phyloP scores from a whole-genome alignment of 108 stramenopile genomes.

The Nitzschia sp. region DNA sequence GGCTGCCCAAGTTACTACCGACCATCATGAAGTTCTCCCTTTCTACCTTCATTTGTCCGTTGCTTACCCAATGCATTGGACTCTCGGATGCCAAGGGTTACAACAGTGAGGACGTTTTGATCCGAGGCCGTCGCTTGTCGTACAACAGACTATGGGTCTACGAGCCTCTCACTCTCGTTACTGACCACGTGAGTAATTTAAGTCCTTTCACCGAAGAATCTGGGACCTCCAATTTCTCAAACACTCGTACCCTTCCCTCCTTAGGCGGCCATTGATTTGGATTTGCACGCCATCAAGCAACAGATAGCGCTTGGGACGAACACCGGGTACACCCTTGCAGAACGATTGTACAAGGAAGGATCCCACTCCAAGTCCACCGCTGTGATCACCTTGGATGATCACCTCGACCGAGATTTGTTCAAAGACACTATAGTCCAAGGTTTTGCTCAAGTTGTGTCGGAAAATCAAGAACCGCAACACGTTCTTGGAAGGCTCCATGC shows the following conservation, averaged over 20 bases:
- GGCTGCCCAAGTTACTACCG: too few species aligned
- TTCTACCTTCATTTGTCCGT: neutral
- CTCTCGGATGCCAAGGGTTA: neutral
- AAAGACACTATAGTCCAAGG: neutral
- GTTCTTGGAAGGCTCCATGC: slow-evolving; percentile 47
- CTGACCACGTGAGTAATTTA: slow-evolving; percentile 48
- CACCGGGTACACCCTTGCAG: slow-evolving; percentile 35
- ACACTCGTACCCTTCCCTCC: neutral
- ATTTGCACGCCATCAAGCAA: slow-evolving; percentile 62
- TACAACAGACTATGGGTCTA: slow-evolving; percentile 22
- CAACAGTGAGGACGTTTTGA: neutral
- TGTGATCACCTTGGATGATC: slow-evolving; percentile 31
- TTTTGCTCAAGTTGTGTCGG: neutral
- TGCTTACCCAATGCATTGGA: neutral
- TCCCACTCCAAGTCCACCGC: slow-evolving; percentile 70
- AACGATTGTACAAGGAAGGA: slow-evolving; percentile 59
- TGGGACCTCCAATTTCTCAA: neutral
- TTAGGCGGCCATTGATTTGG: slow-evolving; percentile 66
- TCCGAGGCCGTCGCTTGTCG: neutral
- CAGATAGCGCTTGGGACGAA: slow-evolving; percentile 29
- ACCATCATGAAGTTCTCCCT: neutral
- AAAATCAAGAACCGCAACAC: slow-evolving; percentile 33
- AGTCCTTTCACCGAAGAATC: neutral
- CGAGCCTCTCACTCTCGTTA: slow-evolving; percentile 59
- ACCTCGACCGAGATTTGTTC: slow-evolving; percentile 27